Conservation (phyloP, 2,329 filamentous ascomycete species). For the Microcyclospora pomicola region DNA sequence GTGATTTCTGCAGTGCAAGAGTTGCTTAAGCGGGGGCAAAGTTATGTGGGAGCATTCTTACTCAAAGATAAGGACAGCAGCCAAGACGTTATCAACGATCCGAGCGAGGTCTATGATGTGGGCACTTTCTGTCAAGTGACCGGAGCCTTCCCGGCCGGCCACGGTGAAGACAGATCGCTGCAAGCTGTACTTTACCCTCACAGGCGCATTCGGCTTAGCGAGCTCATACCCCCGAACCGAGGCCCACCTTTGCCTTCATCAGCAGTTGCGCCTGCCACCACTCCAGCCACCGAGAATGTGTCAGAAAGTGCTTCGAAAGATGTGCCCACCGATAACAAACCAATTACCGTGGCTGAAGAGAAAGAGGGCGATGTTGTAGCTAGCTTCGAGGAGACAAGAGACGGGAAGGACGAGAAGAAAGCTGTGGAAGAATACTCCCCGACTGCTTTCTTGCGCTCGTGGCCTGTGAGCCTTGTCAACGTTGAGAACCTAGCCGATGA, state of each 20-base stretch:
- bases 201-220: conserved; percentile 80
- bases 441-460: conserved; percentile 80
- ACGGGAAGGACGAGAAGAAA: conserved; percentile 35
- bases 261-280: conserved; percentile 27
- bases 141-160: conserved; percentile 72
- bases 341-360: conserved; percentile 43
- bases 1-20: conserved; percentile 88
- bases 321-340: conserved; percentile 17
- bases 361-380: conserved; percentile 90
- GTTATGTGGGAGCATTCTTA: conserved; percentile 90
- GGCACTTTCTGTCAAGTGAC: conserved; percentile 97
- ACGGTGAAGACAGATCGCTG: conserved; percentile 63
- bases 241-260: conserved; percentile 21
- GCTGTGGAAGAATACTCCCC: conserved; percentile 48
- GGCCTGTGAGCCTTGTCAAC: conserved; percentile 84
- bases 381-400: conserved; percentile 77
- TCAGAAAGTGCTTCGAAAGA: conserved; percentile 12
- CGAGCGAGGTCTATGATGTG: conserved; percentile 85
- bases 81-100: conserved; percentile 80
- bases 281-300: conserved; percentile 10
- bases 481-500: conserved; percentile 87
- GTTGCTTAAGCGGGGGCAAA: conserved; percentile 92
- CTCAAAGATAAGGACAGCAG: conserved; percentile 94
- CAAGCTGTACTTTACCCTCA: conserved; percentile 95
- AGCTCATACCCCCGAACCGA: conserved; percentile 54